Conservation (phyloP, 2,329 filamentous ascomycete species). For the Xylariaceae sp. region DNA sequence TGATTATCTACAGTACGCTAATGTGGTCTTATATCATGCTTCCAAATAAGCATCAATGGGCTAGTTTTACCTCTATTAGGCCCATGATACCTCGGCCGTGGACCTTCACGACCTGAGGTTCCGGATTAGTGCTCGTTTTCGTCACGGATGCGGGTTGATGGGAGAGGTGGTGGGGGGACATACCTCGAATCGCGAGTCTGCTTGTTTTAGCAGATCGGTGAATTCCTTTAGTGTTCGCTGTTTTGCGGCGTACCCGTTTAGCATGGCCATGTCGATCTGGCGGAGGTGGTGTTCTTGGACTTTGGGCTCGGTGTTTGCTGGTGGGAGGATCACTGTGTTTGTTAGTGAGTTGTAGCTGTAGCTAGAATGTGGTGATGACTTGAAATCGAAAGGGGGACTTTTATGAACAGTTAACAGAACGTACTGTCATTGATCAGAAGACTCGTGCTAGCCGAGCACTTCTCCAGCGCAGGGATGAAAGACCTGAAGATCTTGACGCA, state of each 20-base stretch:
- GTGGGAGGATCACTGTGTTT: constrained; percentile 34
- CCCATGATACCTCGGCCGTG: constrained; percentile 14
- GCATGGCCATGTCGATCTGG: constrained; percentile 34
- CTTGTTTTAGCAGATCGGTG: constrained; percentile 23
- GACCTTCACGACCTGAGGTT: constrained; percentile 1
- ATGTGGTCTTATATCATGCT: too few species aligned
- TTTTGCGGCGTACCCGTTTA: constrained; percentile 28
- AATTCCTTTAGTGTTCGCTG: constrained; percentile 24
- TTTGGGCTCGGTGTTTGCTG: constrained; percentile 18
- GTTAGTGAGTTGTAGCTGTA: constrained; percentile 30
- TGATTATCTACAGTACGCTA: too few species aligned
- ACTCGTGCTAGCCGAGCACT: constrained; percentile 8
- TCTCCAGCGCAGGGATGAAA: constrained; percentile 19
- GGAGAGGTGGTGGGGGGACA: background rate
- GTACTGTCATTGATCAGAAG: too few species aligned
- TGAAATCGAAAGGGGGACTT: too few species aligned
- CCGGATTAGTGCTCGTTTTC: too few species aligned
- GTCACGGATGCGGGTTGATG: too few species aligned
- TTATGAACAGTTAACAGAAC: too few species aligned
- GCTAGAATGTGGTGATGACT: too few species aligned
- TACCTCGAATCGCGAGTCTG: constrained; percentile 22
- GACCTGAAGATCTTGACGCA: constrained; percentile 17
- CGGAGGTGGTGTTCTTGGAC: constrained; percentile 27
- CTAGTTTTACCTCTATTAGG: constrained; percentile 5
- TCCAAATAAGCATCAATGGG: background rate